phyloP scores from a whole-genome alignment of 2,329 filamentous ascomycete species.

The Penicillium aurantiogriseum region DNA sequence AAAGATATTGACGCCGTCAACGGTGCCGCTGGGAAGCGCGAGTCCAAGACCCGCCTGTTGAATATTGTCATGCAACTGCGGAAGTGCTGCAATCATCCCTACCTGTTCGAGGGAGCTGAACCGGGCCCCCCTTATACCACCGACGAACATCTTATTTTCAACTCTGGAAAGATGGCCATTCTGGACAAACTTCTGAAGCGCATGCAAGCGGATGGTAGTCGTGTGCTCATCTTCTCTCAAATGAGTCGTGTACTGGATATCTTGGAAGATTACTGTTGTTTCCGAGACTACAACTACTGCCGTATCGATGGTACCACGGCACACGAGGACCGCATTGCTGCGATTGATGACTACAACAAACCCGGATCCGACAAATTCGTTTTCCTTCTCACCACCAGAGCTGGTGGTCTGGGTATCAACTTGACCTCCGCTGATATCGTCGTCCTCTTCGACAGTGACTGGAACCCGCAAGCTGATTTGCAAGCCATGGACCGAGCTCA shows the following conservation, averaged over 20 bases:
- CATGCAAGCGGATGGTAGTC: constrained; percentile 80
- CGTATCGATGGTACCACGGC: constrained; percentile 96
- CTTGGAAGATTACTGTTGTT: constrained; percentile 96
- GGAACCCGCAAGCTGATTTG: constrained; percentile 97
- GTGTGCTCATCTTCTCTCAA: constrained; percentile 98
- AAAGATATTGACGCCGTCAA: constrained; percentile 99
- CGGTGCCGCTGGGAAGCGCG: constrained; percentile 89
- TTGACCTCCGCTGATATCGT: constrained; percentile 94
- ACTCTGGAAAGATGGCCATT: constrained; percentile 96
- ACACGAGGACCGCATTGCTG: constrained; percentile 94
- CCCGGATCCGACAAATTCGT: constrained; percentile 93
- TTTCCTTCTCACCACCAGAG: constrained; percentile 91
- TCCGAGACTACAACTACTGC: constrained; percentile 92
- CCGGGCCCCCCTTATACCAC: constrained; percentile 97
- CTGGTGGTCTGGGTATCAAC: constrained; percentile 95
- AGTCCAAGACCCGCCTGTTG: constrained; percentile 92
- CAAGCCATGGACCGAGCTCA: constrained; percentile 99
- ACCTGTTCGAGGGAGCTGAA: constrained; percentile 95
- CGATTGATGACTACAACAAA: constrained; percentile 98
- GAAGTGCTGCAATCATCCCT: constrained; percentile 98
- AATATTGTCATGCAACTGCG: constrained; percentile 99
- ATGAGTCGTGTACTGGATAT: constrained; percentile 98
- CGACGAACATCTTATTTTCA: constrained; percentile 90
- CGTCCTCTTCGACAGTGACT: constrained; percentile 94
- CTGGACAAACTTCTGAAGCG: constrained; percentile 86